Conservation (phyloP, 2,329 filamentous ascomycete genomes). For the Trichoderma cornu-damae region DNA sequence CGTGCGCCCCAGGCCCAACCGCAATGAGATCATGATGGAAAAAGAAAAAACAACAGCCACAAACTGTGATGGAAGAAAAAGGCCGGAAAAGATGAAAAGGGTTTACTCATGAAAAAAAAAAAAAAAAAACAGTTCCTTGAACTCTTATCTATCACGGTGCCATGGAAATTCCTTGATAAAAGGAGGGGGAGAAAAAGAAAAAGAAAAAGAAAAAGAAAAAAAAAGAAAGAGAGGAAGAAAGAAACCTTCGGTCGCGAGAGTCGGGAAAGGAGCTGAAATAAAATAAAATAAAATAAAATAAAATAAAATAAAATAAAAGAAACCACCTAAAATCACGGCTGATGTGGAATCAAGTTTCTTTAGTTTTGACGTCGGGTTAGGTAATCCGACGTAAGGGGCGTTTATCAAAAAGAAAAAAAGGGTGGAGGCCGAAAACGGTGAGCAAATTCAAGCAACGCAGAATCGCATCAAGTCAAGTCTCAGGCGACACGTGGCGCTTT, state of each 20-base stretch:
- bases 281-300: too few species aligned
- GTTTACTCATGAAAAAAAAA: neutral
- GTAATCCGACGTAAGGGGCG: slow-evolving; percentile 14
- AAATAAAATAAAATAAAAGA: too few species aligned
- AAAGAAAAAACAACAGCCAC: slow-evolving; percentile 14
- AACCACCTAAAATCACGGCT: neutral
- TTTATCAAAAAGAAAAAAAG: neutral
- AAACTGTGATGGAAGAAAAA: neutral
- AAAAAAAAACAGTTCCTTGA: too few species aligned
- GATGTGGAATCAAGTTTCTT: slow-evolving; percentile 15
- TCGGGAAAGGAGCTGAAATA: neutral
- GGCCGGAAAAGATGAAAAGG: neutral
- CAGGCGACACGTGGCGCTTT: neutral
- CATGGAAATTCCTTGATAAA: too few species aligned
- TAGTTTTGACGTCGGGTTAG: slow-evolving; percentile 9
- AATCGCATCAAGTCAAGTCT: slow-evolving; percentile 5
- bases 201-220: neutral
- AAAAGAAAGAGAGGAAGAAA: neutral
- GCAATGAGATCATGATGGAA: slow-evolving; percentile 31
- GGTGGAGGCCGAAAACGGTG: slow-evolving; percentile 9
- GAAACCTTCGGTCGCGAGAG: too few species aligned
- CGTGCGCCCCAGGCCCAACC: slow-evolving; percentile 30
- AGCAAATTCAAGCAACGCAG: neutral
- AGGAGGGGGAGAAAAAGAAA: too few species aligned
- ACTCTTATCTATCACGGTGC: neutral